Percentiles rank a stretch among this genome's conserved stretches.
Evolutionary conservation across 257 asterid genomes (phyloP).

Genomic region (Coffea eugenioides): DNA sequence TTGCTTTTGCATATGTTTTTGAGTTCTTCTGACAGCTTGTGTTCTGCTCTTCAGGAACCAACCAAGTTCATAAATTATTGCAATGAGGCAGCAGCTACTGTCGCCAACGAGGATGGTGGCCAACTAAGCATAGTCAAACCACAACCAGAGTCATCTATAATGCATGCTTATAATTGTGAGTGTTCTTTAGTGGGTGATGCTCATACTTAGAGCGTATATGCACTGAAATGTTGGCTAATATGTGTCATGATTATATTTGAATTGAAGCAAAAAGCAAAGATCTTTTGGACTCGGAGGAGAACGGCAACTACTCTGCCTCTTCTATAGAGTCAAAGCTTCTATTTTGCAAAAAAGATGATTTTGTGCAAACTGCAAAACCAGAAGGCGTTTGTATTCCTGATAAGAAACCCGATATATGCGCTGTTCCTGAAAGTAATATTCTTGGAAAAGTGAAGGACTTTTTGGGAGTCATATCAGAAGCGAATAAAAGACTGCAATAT

Average conservation of each 20-base stretch:
- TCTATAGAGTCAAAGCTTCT: constrained; percentile 64
- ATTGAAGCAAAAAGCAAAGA: constrained; percentile 36
- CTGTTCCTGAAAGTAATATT: constrained; percentile 69
- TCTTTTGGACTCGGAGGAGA: constrained; percentile 54
- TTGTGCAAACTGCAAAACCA: constrained; percentile 20
- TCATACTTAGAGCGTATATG: not conserved
- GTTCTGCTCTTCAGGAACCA: constrained; percentile 29
- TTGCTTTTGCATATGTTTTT: not conserved
- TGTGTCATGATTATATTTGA: not conserved
- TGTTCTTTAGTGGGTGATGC: too few species aligned
- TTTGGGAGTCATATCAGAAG: constrained; percentile 67
- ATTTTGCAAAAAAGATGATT: constrained; percentile 39
- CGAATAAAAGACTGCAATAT: constrained; percentile 57
- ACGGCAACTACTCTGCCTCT: constrained; percentile 20
- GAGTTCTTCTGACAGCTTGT: not conserved
- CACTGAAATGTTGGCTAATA: not conserved
- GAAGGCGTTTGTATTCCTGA: constrained; percentile 16
- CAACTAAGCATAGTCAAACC: constrained; percentile 65
- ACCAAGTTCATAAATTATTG: constrained; percentile 51
- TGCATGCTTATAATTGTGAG: too few species aligned
- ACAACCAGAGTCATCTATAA: constrained; percentile 36
- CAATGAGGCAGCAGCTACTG: constrained; percentile 58
- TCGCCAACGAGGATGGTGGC: constrained; percentile 92
- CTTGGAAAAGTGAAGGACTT: constrained; percentile 76
- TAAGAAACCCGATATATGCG: constrained; percentile 47